Percentiles rank a stretch among this genome's conserved stretches.
Evolutionary conservation across 2,329 filamentous ascomycete genomes (phyloP).

Genomic region (Fusarium armeniacum): DNA sequence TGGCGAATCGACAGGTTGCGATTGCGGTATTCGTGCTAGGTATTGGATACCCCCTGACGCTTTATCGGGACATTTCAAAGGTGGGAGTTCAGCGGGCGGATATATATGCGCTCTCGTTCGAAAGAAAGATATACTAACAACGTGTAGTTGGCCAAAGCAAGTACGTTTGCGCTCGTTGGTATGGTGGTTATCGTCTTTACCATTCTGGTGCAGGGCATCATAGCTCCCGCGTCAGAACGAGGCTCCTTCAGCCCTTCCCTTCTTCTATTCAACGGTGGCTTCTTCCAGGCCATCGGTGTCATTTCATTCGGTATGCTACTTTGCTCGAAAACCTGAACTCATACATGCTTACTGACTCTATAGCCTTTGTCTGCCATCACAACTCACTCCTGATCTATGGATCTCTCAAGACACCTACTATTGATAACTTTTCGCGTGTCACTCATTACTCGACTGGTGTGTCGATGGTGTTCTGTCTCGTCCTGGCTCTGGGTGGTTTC

Average conservation of each 20-base stretch:
- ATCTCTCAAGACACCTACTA: slow-evolving; percentile 91
- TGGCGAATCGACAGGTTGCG: slow-evolving; percentile 84
- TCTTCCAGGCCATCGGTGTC: slow-evolving; percentile 96
- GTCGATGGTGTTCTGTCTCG: slow-evolving; percentile 90
- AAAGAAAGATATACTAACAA: slow-evolving; percentile 31
- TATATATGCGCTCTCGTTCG: neutral
- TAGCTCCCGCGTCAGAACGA: slow-evolving; percentile 78
- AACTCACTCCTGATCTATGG: slow-evolving; percentile 98
- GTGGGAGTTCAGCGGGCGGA: slow-evolving; percentile 60
- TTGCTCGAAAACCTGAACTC: neutral
- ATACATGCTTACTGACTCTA: neutral
- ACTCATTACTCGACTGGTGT: slow-evolving; percentile 94
- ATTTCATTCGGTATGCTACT: slow-evolving; percentile 87
- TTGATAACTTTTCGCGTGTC: slow-evolving; percentile 92
- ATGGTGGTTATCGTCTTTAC: slow-evolving; percentile 93
- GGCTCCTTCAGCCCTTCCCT: slow-evolving; percentile 79
- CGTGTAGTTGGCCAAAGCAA: slow-evolving; percentile 89
- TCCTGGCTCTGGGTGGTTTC: slow-evolving; percentile 90
- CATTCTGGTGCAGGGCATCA: slow-evolving; percentile 84
- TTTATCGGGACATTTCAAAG: slow-evolving; percentile 98
- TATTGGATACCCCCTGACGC: slow-evolving; percentile 89
- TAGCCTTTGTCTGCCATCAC: slow-evolving; percentile 82
- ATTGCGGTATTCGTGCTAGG: slow-evolving; percentile 91
- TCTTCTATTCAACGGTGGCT: slow-evolving; percentile 84
- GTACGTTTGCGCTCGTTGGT: slow-evolving; percentile 90